phyloP scores from a whole-genome alignment of 176 grass and related monocot species.

The Carex kokanica region DNA sequence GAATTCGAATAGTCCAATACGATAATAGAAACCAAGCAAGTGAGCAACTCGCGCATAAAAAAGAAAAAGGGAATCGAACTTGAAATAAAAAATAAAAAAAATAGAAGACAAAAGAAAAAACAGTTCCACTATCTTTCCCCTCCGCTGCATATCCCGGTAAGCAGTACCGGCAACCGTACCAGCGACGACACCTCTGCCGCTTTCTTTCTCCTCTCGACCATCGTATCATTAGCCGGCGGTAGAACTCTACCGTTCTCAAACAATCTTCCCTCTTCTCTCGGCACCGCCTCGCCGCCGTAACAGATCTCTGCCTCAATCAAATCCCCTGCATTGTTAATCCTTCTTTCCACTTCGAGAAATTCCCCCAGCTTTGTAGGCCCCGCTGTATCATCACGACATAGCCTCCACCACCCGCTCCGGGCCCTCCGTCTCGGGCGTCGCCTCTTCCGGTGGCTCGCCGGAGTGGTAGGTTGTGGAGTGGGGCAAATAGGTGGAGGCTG shows the following conservation, averaged over 20 bases:
- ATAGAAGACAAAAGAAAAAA: not conserved
- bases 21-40: not conserved
- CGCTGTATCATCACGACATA: slow-evolving; percentile 47
- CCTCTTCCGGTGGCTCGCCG: not conserved
- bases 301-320: slow-evolving; percentile 31
- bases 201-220: slow-evolving; percentile 31
- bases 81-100: not conserved
- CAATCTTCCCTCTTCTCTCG: slow-evolving; percentile 36
- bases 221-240: slow-evolving; percentile 15
- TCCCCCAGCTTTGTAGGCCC: slow-evolving; percentile 59
- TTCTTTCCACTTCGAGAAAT: slow-evolving; percentile 76
- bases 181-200: slow-evolving; percentile 33
- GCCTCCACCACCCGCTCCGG: slow-evolving; percentile 62
- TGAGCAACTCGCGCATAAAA: not conserved
- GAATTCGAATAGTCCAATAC: not conserved
- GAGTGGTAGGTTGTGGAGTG: not conserved
- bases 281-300: not conserved
- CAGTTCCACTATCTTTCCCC: slow-evolving; percentile 34
- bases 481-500: not conserved
- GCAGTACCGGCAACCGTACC: slow-evolving; percentile 54
- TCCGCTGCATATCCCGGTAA: slow-evolving; percentile 81
- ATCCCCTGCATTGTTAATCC: slow-evolving; percentile 46
- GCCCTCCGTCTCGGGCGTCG: slow-evolving; percentile 27
- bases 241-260: slow-evolving; percentile 68
- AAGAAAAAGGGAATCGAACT: not conserved